Evolutionary conservation across 306 rosid species (phyloP).

Genomic region (cucumber (Cucumis sativus)): Cucumber_9930_V3 NC_026661.2:20990001-20990500

Average conservation of each 20-base stretch:
- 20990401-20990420: background rate
- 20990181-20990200: slow-evolving; percentile 38
- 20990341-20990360: background rate
- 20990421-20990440: background rate
- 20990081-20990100: slow-evolving; percentile 19
- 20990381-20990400: background rate
- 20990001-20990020: slow-evolving; percentile 45
- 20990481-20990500: background rate
- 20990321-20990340: background rate
- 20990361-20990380: background rate
- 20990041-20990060: slow-evolving; percentile 37
- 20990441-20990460: background rate
- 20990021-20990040: slow-evolving; percentile 41
- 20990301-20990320: background rate
- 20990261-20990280: slow-evolving; percentile 39
- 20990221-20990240: slow-evolving; percentile 34
- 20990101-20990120: slow-evolving; percentile 36
- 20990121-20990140: slow-evolving; percentile 69
- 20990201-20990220: slow-evolving; percentile 25
- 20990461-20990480: background rate
- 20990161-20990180: slow-evolving; percentile 48
- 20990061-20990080: slow-evolving; percentile 58
- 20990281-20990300: slow-evolving; percentile 21
- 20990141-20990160: slow-evolving; percentile 36
- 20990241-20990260: slow-evolving; percentile 33